A percentile compares a stretch with the other conserved stretches of the same genome.
phyloP scores from a whole-genome alignment of 345 rosid species.

The Syzygium grande region DNA sequence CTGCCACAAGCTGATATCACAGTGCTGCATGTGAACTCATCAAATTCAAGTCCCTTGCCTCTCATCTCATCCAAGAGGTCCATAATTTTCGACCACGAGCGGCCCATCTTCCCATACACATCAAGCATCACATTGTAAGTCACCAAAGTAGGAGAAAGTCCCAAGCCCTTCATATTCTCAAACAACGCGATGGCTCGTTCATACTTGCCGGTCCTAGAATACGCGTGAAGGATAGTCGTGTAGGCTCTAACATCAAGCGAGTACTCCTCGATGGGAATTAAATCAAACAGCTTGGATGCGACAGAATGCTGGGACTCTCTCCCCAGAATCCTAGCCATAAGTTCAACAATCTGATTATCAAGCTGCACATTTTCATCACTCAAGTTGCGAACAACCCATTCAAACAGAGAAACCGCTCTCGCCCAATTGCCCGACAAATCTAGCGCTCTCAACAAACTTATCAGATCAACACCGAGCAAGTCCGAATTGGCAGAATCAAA shows the following conservation, averaged over 20 bases:
- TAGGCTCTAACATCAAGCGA: constrained; percentile 65
- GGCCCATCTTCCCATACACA: constrained; percentile 84
- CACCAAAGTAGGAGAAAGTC: constrained; percentile 67
- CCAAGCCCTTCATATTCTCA: constrained; percentile 59
- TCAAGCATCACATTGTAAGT: constrained; percentile 90
- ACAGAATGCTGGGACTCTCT: constrained; percentile 63
- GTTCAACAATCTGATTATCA: constrained; percentile 46
- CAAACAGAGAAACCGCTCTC: constrained; percentile 58
- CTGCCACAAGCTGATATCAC: constrained; percentile 87
- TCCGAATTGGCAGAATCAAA: constrained; percentile 44
- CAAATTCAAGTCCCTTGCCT: constrained; percentile 45
- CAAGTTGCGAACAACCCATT: constrained; percentile 42
- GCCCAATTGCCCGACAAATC: constrained; percentile 67
- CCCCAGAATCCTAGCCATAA: constrained; percentile 62
- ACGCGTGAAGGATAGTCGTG: constrained; percentile 63
- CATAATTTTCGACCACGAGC: constrained; percentile 65
- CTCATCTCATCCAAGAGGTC: constrained; percentile 61
- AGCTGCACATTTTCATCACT: constrained; percentile 22
- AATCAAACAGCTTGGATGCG: constrained; percentile 67
- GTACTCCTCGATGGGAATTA: constrained; percentile 47
- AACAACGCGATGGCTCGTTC: constrained; percentile 50
- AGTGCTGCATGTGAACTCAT: constrained; percentile 89
- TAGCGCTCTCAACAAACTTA: constrained; percentile 53
- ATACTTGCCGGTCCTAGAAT: constrained; percentile 55
- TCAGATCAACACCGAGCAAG: constrained; percentile 50